A percentile compares a stretch with the other conserved stretches of the same genome.
Conservation (phyloP, 495 filamentous ascomycete species). For the Thozetella sp. region DNA sequence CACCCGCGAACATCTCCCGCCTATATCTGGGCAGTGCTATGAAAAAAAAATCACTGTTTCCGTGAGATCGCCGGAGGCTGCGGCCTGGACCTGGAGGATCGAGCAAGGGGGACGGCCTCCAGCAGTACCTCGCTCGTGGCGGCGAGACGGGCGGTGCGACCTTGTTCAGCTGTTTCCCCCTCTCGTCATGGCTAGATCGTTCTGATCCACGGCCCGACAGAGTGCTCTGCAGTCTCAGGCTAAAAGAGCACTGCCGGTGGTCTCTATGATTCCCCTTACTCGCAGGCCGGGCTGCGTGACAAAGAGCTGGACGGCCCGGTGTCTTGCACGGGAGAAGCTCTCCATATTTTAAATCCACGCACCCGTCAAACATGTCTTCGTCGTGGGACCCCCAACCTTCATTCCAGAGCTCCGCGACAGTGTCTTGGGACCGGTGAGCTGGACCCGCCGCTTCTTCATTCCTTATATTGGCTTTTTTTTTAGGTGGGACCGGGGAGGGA, state of each 20-base stretch:
- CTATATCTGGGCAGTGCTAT: background rate
- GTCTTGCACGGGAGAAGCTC: slow-evolving; percentile 1
- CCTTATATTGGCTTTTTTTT: slow-evolving; percentile 10
- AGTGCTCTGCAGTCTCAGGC: slow-evolving; percentile 11
- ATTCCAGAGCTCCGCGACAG: slow-evolving; percentile 21
- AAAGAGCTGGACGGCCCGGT: slow-evolving; percentile 7
- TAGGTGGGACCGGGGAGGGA: too few species aligned
- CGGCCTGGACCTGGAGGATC: background rate
- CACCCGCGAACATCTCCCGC: background rate
- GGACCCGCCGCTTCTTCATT: slow-evolving; percentile 18
- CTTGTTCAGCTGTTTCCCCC: background rate
- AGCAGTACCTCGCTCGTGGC: background rate
- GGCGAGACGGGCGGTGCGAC: background rate
- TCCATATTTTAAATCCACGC: slow-evolving; percentile 9
- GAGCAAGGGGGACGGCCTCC: background rate
- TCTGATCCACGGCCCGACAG: slow-evolving; percentile 7
- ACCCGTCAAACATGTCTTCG: slow-evolving; percentile 2
- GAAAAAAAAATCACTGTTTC: slow-evolving; percentile 1
- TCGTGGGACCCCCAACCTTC: slow-evolving; percentile 7
- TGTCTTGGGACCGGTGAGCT: slow-evolving; percentile 23
- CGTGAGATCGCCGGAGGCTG: background rate
- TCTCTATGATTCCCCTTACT: slow-evolving; percentile 5
- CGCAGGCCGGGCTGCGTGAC: background rate
- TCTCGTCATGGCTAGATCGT: background rate
- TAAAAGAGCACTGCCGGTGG: slow-evolving; percentile 12